phyloP scores from a whole-genome alignment of 805 yeast genomes.

The Danielia oregonensis region DNA sequence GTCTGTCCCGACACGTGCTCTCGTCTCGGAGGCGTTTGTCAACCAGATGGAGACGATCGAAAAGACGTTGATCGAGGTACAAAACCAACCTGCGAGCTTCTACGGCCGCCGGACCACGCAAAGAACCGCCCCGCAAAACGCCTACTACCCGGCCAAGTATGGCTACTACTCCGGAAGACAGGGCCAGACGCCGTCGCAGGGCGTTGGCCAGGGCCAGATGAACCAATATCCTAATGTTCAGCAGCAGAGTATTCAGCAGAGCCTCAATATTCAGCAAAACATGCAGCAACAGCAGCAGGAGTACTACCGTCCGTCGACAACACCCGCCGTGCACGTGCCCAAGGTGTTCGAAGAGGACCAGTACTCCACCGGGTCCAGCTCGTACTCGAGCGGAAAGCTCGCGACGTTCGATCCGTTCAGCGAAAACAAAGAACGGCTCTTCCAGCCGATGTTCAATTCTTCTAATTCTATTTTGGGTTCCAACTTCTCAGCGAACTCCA shows the following conservation, averaged over 20 bases:
- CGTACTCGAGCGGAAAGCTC: conserved; percentile 4
- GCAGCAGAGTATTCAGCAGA: not conserved
- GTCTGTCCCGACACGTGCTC: conserved; percentile 20
- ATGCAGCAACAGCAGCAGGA: conserved; percentile 5
- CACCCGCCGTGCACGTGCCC: conserved; percentile 15
- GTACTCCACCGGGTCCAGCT: not conserved
- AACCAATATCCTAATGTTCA: too few relatives aligned
- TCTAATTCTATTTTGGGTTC: conserved; percentile 15
- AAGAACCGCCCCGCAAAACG: too few relatives aligned
- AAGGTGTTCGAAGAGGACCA: conserved; percentile 13
- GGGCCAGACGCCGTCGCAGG: not conserved
- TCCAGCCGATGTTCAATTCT: conserved; percentile 14
- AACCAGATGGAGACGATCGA: conserved; percentile 31
- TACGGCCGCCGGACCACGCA: conserved; percentile 17
- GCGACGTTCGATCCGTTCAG: conserved; percentile 27
- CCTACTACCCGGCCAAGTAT: not conserved
- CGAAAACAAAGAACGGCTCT: conserved; percentile 12
- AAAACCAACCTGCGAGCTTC: conserved; percentile 27
- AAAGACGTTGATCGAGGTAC: conserved; percentile 28
- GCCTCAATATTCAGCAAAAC: conserved; percentile 5
- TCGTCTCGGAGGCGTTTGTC: conserved; percentile 30
- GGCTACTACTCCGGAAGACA: too few relatives aligned
- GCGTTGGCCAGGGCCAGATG: not conserved
- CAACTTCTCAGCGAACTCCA: conserved; percentile 11
- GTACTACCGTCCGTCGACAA: conserved; percentile 2